Base-by-base conservation (phyloP, 805 yeast genomes). In the Pichia rugopelliculosa region DNA sequence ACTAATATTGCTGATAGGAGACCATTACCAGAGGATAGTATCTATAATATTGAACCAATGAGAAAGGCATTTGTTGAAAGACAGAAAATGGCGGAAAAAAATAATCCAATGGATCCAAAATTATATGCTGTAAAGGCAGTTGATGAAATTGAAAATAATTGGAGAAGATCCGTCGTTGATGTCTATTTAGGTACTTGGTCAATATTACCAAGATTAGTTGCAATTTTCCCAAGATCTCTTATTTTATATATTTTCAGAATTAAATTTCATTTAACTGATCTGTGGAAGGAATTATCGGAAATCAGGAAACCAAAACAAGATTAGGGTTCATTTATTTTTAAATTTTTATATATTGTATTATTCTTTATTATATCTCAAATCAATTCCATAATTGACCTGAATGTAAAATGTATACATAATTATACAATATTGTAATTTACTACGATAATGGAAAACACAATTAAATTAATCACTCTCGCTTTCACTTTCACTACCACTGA, bases 1-100 rank as follows among this genome's bases (percentile, higher is more conserved):
- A 83, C 93, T 0, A 72, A 80, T 48, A 83, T 86, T 55, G 85
- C 80, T 0, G 91, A 85, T 55, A 76, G 69, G 3, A 71, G 87
- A 54, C 73, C 77, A 0, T 60, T 84, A 33, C 84, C 86, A 3
- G 62, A 62, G n/a, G 64, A 59, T 23, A 82, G 90, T 0, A 57
- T 77, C 40, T 84, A 71, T 58, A 68, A 75, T 49, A 60, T 66
- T 30, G 74, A 76, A 3, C 84, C 75, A 44, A 79, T 80, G 45
- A 59, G 61, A 21, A 68, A 65, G 21, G 75, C 82, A 0, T 67
- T 82, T 50, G 66, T 59, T 22, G 65, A 59, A 37, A 72, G 91
- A 61, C 75, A 75, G 55, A 61, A 69, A 41, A 79, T 85, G 85
- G 79, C 87, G 0, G 72, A 59, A 33, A 69, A 74, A 17, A 76